Base-by-base conservation (phyloP, 768 basidiomycete species). In the Clitopilus hobsonii region DNA sequence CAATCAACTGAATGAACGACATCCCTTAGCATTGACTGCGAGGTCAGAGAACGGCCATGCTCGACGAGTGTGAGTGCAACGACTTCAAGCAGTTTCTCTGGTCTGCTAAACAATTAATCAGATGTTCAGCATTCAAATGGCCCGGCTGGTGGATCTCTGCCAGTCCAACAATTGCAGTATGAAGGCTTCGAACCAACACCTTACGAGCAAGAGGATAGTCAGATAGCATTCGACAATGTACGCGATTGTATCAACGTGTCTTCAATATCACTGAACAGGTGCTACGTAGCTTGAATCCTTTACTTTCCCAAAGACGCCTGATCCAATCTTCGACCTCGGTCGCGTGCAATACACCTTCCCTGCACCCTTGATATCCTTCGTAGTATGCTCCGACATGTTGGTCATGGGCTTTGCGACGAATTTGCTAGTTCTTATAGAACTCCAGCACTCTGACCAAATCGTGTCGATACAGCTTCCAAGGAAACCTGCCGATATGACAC, bases 261-360 rank as follows among this genome's bases (percentile, higher is more conserved):
- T 6, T 27, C 16, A 28, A 8, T 13, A 10, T 51, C 5, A 6
- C 18, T 51, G 24, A 3, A 16, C 24, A 14, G 14, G 16, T 49
- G n/a, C 30, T 26, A 24, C 2, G 51, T 48, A 78, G 78, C 67
- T 65, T 55, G 55, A 54, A 16, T 57, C 54, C 41, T 22, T 55
- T 53, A 66, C 64, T 28, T 56, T 70, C 16, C 66, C 68, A n/a
- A 71, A 75, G 11, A 63, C 69, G 6, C 66, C 71, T n/a, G 66
- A 73, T 27, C 82, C 88, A 45, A 76, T 92, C 61, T 92, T 94
- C 69, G 88, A 90, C 58, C 81, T 94, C n/a, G 88, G 84, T 53
- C 78, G 85, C 59, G 95, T 98, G 22, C 95, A 97, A 71, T 94
- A 88, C 66, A 83, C 86, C 3, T 86, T 94, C 38, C 89, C 92